These are phyloP conservation scores for Capronia epimyces DNA, from an alignment of 2,329 filamentous ascomycete genomes.

Conservation along the genomic window DNA sequence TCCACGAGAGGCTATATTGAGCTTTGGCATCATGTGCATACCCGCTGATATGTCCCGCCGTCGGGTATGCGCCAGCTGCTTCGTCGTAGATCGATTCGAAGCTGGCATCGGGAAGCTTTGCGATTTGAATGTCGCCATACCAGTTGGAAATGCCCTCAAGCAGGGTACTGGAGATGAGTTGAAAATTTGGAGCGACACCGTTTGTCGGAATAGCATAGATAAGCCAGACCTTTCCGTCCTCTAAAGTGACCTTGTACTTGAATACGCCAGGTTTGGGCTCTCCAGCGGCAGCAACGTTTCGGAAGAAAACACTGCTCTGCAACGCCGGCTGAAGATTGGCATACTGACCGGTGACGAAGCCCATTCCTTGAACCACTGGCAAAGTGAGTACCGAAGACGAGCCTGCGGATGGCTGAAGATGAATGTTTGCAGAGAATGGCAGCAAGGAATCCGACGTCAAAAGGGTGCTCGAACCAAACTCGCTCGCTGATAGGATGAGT, in stretches of 20 bases:
- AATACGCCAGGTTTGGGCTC: constrained; percentile 58
- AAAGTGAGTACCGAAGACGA: constrained; percentile 63
- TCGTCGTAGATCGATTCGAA: constrained; percentile 68
- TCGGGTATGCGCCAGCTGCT: constrained; percentile 69
- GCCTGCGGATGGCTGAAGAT: constrained; percentile 54
- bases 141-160: constrained; percentile 64
- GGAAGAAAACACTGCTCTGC: constrained; percentile 69
- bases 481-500: constrained; percentile 69
- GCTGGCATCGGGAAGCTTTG: constrained; percentile 62
- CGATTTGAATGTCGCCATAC: constrained; percentile 73
- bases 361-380: constrained; percentile 84
- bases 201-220: constrained; percentile 64
- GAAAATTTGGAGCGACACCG: constrained; percentile 58
- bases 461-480: constrained; percentile 59
- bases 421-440: constrained; percentile 60
- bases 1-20: constrained; percentile 67
- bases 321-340: constrained; percentile 64
- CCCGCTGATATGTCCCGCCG: constrained; percentile 59
- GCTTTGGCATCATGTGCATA: constrained; percentile 55
- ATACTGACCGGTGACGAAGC: constrained; percentile 75
- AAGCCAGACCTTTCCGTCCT: constrained; percentile 71
- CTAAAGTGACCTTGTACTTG: constrained; percentile 70
- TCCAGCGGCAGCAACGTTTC: constrained; percentile 52
- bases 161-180: constrained; percentile 59
- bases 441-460: constrained; percentile 50